Base-by-base conservation (phyloP, 2,329 filamentous ascomycete species). In the Didymella arachidicola region DNA sequence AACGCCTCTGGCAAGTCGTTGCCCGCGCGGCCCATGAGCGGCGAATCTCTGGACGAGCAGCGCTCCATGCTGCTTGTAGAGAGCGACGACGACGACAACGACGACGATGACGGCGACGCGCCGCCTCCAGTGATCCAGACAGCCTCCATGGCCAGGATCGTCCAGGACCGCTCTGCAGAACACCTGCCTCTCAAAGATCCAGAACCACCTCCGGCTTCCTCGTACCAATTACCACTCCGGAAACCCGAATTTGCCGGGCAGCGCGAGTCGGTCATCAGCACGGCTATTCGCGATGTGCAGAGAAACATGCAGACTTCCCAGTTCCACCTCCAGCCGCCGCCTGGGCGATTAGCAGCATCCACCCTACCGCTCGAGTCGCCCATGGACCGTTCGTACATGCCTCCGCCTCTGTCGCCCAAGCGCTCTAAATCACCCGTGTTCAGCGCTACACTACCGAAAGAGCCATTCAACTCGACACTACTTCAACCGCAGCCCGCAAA, bases 401-500 rank as follows among this genome's bases (percentile, higher is more conserved):
- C 89, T 4, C 87, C 87, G 18, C 90, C 90, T 0, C 79, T 93
- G 4, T 91, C 89, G 1, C 89, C 90, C 1, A 82, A 86, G 49
- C 83, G 87, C 43, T 81, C 83, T 3, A 67, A 76, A 25, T 87
- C 89, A 2, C 74, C 76, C 3, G 65, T 71, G 11, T 66, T 69
- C 19, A 63, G 66, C 34, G 62, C 63, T 12, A 64, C 61, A 16
- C 50, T 53, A 18, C 68, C 69, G 14, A 36, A 59, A 10, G 67
- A 73, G 47, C 54, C 66, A 8, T 67, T 54, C 18, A 64, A 65
- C 14, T 65, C 63, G 18, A 65, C 60, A 22, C 62, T 67, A 32
- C 60, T 72, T 12, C 66, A 65, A 42, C 68, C 70, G 32, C 67
- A 72, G 52, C 38, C 68, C 16, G 45, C 60, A 19, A 56, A 65